These are phyloP conservation scores for Fusarium acutatum DNA, from an alignment of 2,329 filamentous ascomycete genomes.

Conservation along the genomic window DNA sequence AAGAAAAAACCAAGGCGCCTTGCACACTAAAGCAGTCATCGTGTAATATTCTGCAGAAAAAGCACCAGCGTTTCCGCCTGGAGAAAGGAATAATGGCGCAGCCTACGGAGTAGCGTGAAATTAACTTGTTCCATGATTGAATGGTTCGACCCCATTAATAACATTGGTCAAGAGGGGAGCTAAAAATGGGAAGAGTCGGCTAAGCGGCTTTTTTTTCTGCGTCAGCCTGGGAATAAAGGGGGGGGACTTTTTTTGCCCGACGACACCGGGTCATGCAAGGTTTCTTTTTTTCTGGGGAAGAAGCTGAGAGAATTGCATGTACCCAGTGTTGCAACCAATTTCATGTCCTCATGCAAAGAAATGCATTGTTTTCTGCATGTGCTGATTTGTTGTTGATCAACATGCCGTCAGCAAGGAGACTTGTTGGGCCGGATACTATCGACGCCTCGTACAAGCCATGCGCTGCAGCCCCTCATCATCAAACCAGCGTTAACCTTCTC, in stretches of 20 bases:
- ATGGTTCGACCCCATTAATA: too few species aligned
- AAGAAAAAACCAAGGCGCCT: conserved; percentile 3
- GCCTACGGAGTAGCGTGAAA: conserved; percentile 6
- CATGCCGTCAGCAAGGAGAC: neutral
- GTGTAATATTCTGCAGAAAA: neutral
- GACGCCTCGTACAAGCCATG: neutral
- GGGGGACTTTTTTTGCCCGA: neutral
- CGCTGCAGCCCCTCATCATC: neutral
- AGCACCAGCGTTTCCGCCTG: neutral
- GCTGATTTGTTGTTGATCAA: neutral
- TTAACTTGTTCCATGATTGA: neutral
- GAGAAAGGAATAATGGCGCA: neutral
- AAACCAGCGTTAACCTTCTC: neutral
- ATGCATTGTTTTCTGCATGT: neutral
- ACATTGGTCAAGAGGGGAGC: neutral
- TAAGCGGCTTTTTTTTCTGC: conserved; percentile 1
- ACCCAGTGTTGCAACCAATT: neutral
- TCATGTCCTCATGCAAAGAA: neutral
- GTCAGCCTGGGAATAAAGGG: neutral
- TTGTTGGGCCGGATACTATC: neutral
- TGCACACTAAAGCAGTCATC: neutral
- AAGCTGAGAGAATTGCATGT: neutral
- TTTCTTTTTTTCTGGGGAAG: conserved; percentile 14
- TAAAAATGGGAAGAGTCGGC: neutral
- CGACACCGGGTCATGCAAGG: neutral